Base-by-base conservation (phyloP, 305 asterid species). In the Vinca major region DNA sequence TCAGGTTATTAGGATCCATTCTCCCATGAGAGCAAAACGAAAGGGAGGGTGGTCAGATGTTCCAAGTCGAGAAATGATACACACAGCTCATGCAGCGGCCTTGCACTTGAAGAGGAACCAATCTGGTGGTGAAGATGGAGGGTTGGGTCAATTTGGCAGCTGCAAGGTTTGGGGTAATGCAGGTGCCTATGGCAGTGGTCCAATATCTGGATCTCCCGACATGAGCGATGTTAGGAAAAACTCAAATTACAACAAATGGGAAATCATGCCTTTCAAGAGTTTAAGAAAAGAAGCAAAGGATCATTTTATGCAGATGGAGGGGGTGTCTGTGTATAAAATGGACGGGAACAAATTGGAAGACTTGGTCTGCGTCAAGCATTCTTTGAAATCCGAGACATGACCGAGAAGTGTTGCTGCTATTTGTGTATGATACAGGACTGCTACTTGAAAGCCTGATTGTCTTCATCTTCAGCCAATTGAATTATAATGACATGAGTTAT, bases 1-100 rank as follows among this genome's bases (percentile, higher is more conserved):
- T 78, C 87, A 93, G 98, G 94, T 93, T 58, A 89, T 90, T 70
- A 78, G 97, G 83, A 93, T 93, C 80, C 99, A 93, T 79, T 93
- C 99, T 84, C 96, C 97, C 54, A 89, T 93, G 99, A 82, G 97
- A 85, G 90, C 92, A 70, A 73, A 80, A 78, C 86, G 95, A 81
- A 85, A 84, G 81, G 86, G 83, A 73, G 96, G 87, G 73, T 93
- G 96, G 97, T 89, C 97, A 11, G 91, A 89, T 77, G 77, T 91
- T 62, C 96, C 96, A 56, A 83, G 83, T 73, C 88, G 89, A 73
- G 97, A 85, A 78, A 74, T 82, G 82, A 86, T 89, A 80, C 79
- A 78, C 73, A 83, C 75, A 51, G 99, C 99, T 79, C 99, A 93
- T 73, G 68, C 83, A 44, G 95, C 96, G 54, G 96, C 95, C 64